phyloP scores from a whole-genome alignment of 192 early-diverging fungal species.

The Mortierella claussenii region DNA sequence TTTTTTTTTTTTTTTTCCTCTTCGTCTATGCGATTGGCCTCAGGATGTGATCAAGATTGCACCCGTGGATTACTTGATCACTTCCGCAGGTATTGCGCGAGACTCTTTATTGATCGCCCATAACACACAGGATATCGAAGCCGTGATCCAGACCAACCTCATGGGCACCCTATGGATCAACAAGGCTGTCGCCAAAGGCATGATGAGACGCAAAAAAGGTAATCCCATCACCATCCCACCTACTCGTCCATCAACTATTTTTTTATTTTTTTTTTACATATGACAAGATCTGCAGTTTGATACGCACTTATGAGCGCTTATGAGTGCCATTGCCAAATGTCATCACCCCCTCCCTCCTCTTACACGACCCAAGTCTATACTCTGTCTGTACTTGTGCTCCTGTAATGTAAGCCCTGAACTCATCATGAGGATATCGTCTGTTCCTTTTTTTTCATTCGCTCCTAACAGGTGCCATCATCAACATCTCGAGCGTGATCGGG shows the following conservation, averaged over 20 bases:
- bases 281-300: too few species aligned
- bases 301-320: too few species aligned
- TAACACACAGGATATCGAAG: conserved; percentile 55
- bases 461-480: conserved; percentile 78
- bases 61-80: conserved; percentile 54
- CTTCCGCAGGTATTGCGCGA: conserved; percentile 69
- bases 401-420: too few species aligned
- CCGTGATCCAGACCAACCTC: conserved; percentile 75
- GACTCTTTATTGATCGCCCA: conserved; percentile 64
- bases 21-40: too few species aligned
- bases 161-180: conserved; percentile 74
- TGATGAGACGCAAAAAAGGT: conserved; percentile 69
- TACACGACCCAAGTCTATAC: too few species aligned
- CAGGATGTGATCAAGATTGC: conserved; percentile 38
- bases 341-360: too few species aligned
- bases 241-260: neutral
- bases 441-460: too few species aligned
- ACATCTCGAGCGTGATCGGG: conserved; percentile 88
- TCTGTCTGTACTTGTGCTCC: too few species aligned
- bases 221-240: neutral
- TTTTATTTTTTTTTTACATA: neutral
- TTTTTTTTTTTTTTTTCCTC: too few species aligned
- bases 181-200: conserved; percentile 62
- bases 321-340: too few species aligned
- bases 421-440: too few species aligned